Conservation (phyloP, 1,139 yeast species). For the Meyerozyma elateridarum region DNA sequence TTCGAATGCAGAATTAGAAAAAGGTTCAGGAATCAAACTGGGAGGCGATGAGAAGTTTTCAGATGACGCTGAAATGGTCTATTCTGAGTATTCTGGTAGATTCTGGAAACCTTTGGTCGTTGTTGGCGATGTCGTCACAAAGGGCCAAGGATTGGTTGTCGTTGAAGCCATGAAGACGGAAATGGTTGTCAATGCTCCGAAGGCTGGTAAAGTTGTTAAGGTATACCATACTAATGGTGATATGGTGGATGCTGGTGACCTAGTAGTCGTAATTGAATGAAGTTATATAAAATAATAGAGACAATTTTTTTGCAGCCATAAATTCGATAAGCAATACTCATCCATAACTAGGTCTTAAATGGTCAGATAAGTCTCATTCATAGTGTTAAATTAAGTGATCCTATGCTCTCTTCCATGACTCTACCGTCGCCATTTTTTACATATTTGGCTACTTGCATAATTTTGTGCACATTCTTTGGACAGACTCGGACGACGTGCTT, state of each 20-base stretch:
- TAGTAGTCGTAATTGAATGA: slow-evolving; percentile 70
- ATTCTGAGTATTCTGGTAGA: slow-evolving; percentile 92
- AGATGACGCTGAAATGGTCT: slow-evolving; percentile 76
- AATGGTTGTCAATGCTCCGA: slow-evolving; percentile 77
- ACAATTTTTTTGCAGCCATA: too few species aligned
- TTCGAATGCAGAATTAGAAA: slow-evolving; percentile 72
- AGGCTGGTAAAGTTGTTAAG: slow-evolving; percentile 71
- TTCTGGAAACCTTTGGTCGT: slow-evolving; percentile 90
- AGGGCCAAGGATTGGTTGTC: slow-evolving; percentile 78
- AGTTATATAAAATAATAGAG: too few species aligned
- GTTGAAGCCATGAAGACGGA: slow-evolving; percentile 99
- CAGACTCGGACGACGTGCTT: too few species aligned
- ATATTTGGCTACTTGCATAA: too few species aligned
- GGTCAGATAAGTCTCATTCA: too few species aligned
- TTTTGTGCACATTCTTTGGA: too few species aligned
- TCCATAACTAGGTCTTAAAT: too few species aligned
- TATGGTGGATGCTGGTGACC: slow-evolving; percentile 93
- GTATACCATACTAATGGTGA: slow-evolving; percentile 82
- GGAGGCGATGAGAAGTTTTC: slow-evolving; percentile 51
- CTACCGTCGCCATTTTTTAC: too few species aligned
- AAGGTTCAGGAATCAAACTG: slow-evolving; percentile 34
- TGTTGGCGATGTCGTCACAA: slow-evolving; percentile 72
- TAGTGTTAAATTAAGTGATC: too few species aligned
- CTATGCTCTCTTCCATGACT: too few species aligned
- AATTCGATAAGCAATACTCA: too few species aligned